Evolutionary conservation across 306 rosid species (phyloP).

Genomic region (Ormosia emarginata): DNA sequence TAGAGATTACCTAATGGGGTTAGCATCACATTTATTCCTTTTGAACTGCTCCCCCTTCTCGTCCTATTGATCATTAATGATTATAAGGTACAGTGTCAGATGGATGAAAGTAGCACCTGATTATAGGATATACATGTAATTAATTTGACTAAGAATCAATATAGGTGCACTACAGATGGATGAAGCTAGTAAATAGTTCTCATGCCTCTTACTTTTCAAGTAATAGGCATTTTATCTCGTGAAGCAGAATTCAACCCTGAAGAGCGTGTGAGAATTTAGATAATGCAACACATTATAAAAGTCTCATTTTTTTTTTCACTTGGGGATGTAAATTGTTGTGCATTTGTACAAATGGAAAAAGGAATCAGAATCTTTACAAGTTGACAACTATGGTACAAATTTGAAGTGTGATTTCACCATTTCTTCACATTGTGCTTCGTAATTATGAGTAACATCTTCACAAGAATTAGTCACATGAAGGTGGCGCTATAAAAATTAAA

Average conservation of each 20-base stretch:
- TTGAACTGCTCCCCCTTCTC: conserved; percentile 44
- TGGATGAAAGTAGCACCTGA: neutral
- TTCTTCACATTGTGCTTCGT: neutral
- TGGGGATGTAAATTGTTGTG: no score
- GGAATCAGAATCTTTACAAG: no score
- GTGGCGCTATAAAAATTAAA: neutral
- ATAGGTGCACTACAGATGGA: neutral
- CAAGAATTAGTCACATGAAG: neutral
- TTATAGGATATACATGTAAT: no score
- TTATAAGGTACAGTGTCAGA: neutral
- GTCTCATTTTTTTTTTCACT: no score
- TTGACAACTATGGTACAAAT: no score
- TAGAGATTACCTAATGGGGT: conserved; percentile 6
- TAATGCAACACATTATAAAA: no score
- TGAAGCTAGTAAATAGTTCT: neutral
- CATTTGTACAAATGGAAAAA: no score
- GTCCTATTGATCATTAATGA: neutral
- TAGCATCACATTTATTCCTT: conserved; percentile 41
- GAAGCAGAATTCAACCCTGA: no score
- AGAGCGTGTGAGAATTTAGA: no score
- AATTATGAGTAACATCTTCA: neutral
- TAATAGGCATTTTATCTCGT: neutral
- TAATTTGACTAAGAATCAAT: neutral
- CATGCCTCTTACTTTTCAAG: neutral
- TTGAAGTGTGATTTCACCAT: neutral